These are phyloP conservation scores for Podila horticola DNA, from an alignment of 192 early-diverging fungal genomes.

Conservation along the genomic window DNA sequence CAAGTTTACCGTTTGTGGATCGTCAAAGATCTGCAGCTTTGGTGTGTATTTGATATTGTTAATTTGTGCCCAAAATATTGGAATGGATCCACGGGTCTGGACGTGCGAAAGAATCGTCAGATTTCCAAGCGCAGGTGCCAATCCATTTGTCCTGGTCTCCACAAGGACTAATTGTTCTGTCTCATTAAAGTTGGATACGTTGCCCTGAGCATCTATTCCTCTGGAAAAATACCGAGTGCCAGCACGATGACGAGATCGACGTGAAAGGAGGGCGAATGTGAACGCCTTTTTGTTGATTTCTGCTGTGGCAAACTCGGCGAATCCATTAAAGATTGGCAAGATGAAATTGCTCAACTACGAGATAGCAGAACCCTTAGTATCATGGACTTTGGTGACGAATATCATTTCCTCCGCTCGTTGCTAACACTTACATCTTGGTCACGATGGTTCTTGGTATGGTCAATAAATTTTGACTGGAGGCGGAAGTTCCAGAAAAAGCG, in stretches of 20 bases:
- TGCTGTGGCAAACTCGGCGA: slow-evolving; percentile 65
- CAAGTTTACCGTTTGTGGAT: slow-evolving; percentile 69
- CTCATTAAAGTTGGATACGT: slow-evolving; percentile 98
- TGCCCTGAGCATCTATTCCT: slow-evolving; percentile 90
- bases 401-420: neutral
- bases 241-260: slow-evolving; percentile 81
- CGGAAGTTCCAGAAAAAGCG: slow-evolving; percentile 95
- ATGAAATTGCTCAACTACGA: slow-evolving; percentile 82
- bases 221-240: slow-evolving; percentile 92
- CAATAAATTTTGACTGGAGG: slow-evolving; percentile 75
- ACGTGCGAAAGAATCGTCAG: slow-evolving; percentile 77
- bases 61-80: slow-evolving; percentile 92
- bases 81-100: slow-evolving; percentile 96
- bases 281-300: slow-evolving; percentile 73
- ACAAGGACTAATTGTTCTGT: slow-evolving; percentile 90
- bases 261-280: slow-evolving; percentile 82
- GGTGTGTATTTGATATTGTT: slow-evolving; percentile 94
- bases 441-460: slow-evolving; percentile 51
- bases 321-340: slow-evolving; percentile 92
- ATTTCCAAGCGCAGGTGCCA: slow-evolving; percentile 20
- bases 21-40: slow-evolving; percentile 78
- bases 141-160: slow-evolving; percentile 44
- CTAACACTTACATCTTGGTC: slow-evolving; percentile 54
- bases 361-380: neutral
- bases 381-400: neutral